Conservation (phyloP, 768 basidiomycete species). For the Piloderma croceum region DNA sequence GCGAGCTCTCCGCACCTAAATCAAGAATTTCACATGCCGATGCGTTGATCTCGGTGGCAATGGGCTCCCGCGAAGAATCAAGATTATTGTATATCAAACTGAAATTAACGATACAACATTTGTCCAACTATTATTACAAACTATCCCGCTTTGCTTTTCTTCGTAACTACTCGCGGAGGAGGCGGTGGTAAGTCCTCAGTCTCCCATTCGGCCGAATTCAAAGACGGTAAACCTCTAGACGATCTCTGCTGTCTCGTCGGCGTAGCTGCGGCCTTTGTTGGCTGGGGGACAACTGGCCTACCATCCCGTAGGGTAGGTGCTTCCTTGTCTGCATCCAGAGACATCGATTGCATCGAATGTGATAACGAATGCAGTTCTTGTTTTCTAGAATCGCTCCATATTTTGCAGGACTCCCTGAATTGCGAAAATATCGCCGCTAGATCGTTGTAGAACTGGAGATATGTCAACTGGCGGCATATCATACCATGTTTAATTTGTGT, state of each 20-base stretch:
- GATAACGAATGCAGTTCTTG: constrained; percentile 58
- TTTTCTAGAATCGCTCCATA: constrained; percentile 67
- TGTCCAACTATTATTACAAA: not conserved
- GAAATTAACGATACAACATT: not conserved
- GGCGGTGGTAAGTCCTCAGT: constrained; percentile 20
- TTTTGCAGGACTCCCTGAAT: constrained; percentile 71
- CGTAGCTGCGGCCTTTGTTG: constrained; percentile 3
- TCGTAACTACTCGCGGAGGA: constrained; percentile 5
- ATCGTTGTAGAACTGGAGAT: constrained; percentile 83
- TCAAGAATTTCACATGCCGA: constrained; percentile 68
- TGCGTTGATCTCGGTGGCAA: constrained; percentile 45
- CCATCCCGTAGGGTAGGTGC: constrained; percentile 10
- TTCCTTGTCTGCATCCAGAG: constrained; percentile 22
- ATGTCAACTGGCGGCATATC: not conserved
- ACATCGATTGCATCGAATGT: constrained; percentile 30
- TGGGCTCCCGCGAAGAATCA: constrained; percentile 6
- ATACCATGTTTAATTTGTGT: constrained; percentile 8
- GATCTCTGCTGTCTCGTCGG: constrained; percentile 19
- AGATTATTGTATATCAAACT: not conserved
- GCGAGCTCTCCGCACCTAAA: no score
- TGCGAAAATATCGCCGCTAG: constrained; percentile 64
- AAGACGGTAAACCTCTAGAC: constrained; percentile 37
- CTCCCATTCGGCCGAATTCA: constrained; percentile 39
- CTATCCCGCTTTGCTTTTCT: not conserved
- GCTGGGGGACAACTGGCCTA: constrained; percentile 12